A percentile compares a stretch with the other conserved stretches of the same genome.
phyloP scores from a whole-genome alignment of 257 asterid genomes.

The Solanum ossicruentum region DNA sequence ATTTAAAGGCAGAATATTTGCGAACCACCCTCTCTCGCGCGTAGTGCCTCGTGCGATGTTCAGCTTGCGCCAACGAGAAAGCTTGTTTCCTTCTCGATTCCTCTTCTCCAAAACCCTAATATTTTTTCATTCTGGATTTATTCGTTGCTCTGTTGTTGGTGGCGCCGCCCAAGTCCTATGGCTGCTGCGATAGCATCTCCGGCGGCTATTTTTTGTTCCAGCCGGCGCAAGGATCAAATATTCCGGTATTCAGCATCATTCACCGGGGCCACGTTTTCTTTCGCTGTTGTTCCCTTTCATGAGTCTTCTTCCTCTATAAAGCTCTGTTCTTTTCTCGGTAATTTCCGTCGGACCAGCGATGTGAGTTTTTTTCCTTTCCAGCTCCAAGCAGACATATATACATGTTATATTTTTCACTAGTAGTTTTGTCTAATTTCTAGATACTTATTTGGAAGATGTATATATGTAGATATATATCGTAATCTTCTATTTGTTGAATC shows the following conservation, averaged over 20 bases:
- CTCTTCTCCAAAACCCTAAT: neutral
- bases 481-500: neutral
- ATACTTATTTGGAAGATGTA: neutral
- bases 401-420: neutral
- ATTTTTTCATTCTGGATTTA: neutral
- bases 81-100: neutral
- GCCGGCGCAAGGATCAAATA: neutral
- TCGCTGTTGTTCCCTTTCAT: neutral
- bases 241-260: neutral
- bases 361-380: neutral
- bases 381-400: neutral
- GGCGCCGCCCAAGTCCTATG: constrained; percentile 1
- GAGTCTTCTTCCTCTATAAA: neutral
- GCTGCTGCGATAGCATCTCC: constrained; percentile 18
- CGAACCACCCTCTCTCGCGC: neutral
- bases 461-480: neutral
- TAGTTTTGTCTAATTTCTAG: neutral
- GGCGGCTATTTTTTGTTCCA: neutral
- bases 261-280: neutral
- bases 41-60: neutral
- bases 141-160: neutral
- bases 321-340: neutral
- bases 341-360: neutral
- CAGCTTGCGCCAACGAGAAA: neutral
- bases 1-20: neutral